Evolutionary conservation across 768 basidiomycete genomes (phyloP).

Genomic region (Kondoa malvinella): DNA sequence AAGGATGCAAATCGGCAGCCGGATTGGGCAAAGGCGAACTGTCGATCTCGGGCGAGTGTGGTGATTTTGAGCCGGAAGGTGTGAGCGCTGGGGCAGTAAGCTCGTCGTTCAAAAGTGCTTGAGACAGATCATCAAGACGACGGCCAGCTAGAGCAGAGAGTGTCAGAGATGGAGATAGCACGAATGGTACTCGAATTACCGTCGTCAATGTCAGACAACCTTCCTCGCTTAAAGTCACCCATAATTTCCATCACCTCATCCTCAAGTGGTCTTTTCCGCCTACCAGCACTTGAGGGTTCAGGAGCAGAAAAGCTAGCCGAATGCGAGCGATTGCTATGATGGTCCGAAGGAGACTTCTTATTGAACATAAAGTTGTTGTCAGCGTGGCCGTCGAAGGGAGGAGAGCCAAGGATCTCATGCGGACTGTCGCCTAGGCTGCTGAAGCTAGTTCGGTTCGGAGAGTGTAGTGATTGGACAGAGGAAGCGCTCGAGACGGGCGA

Average conservation of each 20-base stretch:
- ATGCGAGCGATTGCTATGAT: neutral
- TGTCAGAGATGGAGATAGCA: neutral
- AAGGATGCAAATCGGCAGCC: neutral
- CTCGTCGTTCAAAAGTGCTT: neutral
- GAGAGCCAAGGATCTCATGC: neutral
- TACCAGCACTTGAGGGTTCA: neutral
- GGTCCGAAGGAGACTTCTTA: neutral
- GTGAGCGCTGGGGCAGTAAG: neutral
- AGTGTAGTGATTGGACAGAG: neutral
- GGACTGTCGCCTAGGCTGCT: neutral
- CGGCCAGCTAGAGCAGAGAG: neutral
- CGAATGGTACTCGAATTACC: neutral
- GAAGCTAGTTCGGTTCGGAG: neutral
- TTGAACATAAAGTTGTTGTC: neutral
- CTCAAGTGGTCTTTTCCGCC: neutral
- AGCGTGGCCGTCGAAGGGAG: neutral
- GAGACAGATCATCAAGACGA: neutral
- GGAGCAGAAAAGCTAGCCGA: neutral
- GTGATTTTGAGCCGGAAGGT: neutral
- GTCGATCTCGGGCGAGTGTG: neutral
- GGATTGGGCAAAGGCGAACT: neutral
- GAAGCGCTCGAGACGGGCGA: neutral
- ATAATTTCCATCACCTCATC: neutral
- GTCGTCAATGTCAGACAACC: neutral
- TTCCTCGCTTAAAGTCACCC: constrained; percentile 1